phyloP scores from a whole-genome alignment of 345 rosid species.

The Eucalyptus albens region DNA sequence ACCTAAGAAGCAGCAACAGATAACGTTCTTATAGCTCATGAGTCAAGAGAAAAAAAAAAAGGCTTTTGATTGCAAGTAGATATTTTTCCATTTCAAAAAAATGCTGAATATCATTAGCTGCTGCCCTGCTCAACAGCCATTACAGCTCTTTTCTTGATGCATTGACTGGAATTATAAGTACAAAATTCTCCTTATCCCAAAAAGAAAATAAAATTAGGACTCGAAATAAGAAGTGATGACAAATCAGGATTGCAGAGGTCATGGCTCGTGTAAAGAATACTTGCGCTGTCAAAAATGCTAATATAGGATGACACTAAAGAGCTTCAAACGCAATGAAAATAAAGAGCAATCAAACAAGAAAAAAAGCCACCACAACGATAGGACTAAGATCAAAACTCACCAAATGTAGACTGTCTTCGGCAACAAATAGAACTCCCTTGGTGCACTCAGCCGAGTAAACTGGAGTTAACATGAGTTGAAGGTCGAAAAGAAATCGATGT shows the following conservation, averaged over 20 bases:
- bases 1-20: background rate
- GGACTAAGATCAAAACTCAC: constrained; percentile 17
- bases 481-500: constrained; percentile 58
- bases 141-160: background rate
- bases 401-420: constrained; percentile 89
- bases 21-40: background rate
- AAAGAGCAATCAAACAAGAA: background rate
- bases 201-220: background rate
- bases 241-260: background rate
- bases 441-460: constrained; percentile 88
- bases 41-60: background rate
- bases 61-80: background rate
- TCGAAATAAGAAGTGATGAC: background rate
- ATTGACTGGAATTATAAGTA: background rate
- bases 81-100: background rate
- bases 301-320: background rate
- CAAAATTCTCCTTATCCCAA: background rate
- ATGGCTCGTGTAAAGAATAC: background rate
- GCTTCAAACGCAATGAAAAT: background rate
- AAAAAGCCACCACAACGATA: background rate
- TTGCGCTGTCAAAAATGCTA: background rate
- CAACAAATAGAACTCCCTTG: constrained; percentile 79
- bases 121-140: background rate
- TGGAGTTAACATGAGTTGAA: constrained; percentile 11
- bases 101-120: background rate